A percentile compares a stretch with the other conserved stretches of the same genome.
Evolutionary conservation across 805 yeast species (phyloP).

Genomic region (Allodekkera sacchari): DNA sequence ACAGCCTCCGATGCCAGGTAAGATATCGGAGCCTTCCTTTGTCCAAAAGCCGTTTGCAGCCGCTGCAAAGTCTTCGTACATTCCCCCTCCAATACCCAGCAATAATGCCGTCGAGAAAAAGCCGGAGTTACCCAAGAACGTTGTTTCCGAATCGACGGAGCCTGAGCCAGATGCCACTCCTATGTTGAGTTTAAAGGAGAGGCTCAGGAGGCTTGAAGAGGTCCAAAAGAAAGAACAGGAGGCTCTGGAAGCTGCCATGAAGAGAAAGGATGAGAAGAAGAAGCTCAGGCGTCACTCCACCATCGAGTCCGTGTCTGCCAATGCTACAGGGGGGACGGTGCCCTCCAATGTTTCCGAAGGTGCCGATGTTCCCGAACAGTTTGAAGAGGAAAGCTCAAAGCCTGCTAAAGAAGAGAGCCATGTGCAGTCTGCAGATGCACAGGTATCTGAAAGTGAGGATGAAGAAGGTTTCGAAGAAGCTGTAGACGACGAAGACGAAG

Average conservation of each 20-base stretch:
- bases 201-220: slow-evolving; percentile 77
- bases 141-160: slow-evolving; percentile 17
- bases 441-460: slow-evolving; percentile 7
- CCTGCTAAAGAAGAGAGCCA: slow-evolving; percentile 16
- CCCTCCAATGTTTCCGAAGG: slow-evolving; percentile 14
- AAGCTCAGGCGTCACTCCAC: slow-evolving; percentile 9
- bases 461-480: slow-evolving; percentile 23
- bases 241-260: slow-evolving; percentile 56
- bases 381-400: slow-evolving; percentile 14
- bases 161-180: slow-evolving; percentile 52
- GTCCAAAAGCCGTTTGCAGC: slow-evolving; percentile 48
- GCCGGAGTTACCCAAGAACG: slow-evolving; percentile 14
- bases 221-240: slow-evolving; percentile 69
- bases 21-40: slow-evolving; percentile 29
- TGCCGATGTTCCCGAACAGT: slow-evolving; percentile 9
- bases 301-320: not conserved
- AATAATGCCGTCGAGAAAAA: slow-evolving; percentile 5
- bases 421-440: slow-evolving; percentile 15
- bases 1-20: slow-evolving; percentile 24
- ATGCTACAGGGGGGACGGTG: slow-evolving; percentile 8
- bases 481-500: slow-evolving; percentile 27
- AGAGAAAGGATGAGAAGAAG: slow-evolving; percentile 42
- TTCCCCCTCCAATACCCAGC: slow-evolving; percentile 31
- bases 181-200: slow-evolving; percentile 73
- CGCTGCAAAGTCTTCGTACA: slow-evolving; percentile 51